These are phyloP conservation scores for Pythium guiyangense DNA, from an alignment of 352 stramenopile species.

Conservation along the genomic window DNA sequence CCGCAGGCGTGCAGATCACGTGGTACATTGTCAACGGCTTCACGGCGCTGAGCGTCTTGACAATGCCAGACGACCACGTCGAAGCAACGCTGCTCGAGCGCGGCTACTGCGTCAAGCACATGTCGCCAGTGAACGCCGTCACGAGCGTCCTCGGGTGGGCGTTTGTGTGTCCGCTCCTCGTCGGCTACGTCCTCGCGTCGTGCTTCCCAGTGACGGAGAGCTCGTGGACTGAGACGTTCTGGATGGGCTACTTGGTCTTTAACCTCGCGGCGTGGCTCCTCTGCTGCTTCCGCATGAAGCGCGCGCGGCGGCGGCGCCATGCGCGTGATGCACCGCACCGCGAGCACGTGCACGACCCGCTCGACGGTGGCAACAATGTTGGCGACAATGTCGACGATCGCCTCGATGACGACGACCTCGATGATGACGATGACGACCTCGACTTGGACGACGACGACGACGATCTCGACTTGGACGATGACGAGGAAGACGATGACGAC, in stretches of 20 bases:
- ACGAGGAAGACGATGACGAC: constrained; percentile 20
- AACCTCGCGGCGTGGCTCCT: constrained; percentile 72
- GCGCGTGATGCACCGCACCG: constrained; percentile 7
- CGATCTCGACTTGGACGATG: constrained; percentile 38
- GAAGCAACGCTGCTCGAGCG: constrained; percentile 46
- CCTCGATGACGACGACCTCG: constrained; percentile 11
- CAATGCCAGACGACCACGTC: constrained; percentile 54
- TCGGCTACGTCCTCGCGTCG: constrained; percentile 56
- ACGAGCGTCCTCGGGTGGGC: constrained; percentile 56
- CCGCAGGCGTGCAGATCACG: constrained; percentile 63
- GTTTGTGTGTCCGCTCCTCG: constrained; percentile 61
- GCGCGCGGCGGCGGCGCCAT: constrained; percentile 32
- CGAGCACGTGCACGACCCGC: constrained; percentile 10
- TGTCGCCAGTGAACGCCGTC: constrained; percentile 48
- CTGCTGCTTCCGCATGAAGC: constrained; percentile 61
- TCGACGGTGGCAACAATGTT: too few species aligned
- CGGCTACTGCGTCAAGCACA: constrained; percentile 71
- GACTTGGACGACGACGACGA: constrained; percentile 40
- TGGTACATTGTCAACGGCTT: constrained; percentile 72
- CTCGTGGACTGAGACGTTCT: constrained; percentile 58
- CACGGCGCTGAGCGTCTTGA: constrained; percentile 55
- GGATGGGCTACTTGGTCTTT: constrained; percentile 71
- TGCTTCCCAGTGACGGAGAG: constrained; percentile 44
- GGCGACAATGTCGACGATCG: constrained; percentile 12
- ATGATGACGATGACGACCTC: constrained; percentile 33